Evolutionary conservation across 1,139 yeast genomes (phyloP).

Genomic region (Scheffersomyces segobiensis): DNA sequence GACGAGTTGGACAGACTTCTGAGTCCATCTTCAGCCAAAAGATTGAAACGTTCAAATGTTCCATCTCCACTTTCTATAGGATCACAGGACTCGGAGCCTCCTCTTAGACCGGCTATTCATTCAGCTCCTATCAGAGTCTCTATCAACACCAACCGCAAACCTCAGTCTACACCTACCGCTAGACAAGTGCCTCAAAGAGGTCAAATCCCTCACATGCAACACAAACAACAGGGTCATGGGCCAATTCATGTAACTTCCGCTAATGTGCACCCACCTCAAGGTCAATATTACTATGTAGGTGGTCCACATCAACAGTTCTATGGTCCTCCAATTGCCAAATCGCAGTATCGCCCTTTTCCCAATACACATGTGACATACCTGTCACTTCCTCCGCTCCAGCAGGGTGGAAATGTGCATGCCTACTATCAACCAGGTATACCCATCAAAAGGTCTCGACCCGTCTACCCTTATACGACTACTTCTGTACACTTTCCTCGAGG

Average conservation of each 20-base stretch:
- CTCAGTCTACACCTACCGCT: slow-evolving; percentile 1
- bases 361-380: slow-evolving; percentile 15
- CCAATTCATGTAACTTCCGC: not conserved
- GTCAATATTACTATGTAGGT: slow-evolving; percentile 1
- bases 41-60: slow-evolving; percentile 44
- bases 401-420: not conserved
- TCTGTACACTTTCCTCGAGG: slow-evolving; percentile 13
- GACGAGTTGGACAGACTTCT: slow-evolving; percentile 21
- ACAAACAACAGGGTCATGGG: not conserved
- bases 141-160: not conserved
- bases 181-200: slow-evolving; percentile 8
- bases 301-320: slow-evolving; percentile 2
- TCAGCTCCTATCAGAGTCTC: slow-evolving; percentile 44
- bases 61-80: slow-evolving; percentile 41
- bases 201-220: not conserved
- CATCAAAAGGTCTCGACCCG: slow-evolving; percentile 6
- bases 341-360: slow-evolving; percentile 13
- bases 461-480: slow-evolving; percentile 14
- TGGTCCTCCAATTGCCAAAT: slow-evolving; percentile 11
- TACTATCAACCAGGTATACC: slow-evolving; percentile 6
- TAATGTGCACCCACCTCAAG: not conserved
- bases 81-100: slow-evolving; percentile 7
- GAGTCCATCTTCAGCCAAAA: slow-evolving; percentile 29
- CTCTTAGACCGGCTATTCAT: slow-evolving; percentile 33
- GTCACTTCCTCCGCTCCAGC: slow-evolving; percentile 5